A percentile compares a stretch with the other conserved stretches of the same genome.
These are phyloP conservation scores for Arachis stenosperma DNA, from an alignment of 306 rosid genomes.

Conservation along the genomic window DNA sequence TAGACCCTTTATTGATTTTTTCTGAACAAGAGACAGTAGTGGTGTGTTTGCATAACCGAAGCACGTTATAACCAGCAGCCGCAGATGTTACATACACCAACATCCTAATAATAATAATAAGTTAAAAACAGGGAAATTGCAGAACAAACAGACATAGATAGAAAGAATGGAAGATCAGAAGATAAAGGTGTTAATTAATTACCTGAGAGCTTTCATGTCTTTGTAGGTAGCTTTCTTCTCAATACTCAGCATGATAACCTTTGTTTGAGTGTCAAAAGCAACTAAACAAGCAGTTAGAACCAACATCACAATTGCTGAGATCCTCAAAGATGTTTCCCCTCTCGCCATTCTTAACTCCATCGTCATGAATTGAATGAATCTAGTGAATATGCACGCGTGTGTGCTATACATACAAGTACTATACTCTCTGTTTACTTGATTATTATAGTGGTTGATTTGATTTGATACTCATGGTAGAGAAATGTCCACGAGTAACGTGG, in stretches of 20 bases:
- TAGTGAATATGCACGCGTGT: too few relatives aligned
- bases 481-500: neutral
- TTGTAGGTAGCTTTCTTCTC: constrained; percentile 60
- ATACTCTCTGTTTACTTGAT: too few relatives aligned
- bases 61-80: constrained; percentile 69
- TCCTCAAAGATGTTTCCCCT: constrained; percentile 54
- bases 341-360: constrained; percentile 46
- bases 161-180: neutral
- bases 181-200: constrained; percentile 7
- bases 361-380: neutral
- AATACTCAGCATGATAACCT: constrained; percentile 32
- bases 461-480: constrained; percentile 20
- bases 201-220: constrained; percentile 65
- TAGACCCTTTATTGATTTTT: constrained; percentile 23
- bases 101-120: constrained; percentile 41
- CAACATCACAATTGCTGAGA: constrained; percentile 46
- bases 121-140: neutral
- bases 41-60: constrained; percentile 51
- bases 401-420: too few relatives aligned
- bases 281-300: constrained; percentile 58
- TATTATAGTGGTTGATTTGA: neutral
- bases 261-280: constrained; percentile 62
- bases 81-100: constrained; percentile 55
- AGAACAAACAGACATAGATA: neutral
- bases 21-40: constrained; percentile 27